Evolutionary conservation across 108 stramenopile species (phyloP).

Genomic region (Schizochytrium sp.): DNA sequence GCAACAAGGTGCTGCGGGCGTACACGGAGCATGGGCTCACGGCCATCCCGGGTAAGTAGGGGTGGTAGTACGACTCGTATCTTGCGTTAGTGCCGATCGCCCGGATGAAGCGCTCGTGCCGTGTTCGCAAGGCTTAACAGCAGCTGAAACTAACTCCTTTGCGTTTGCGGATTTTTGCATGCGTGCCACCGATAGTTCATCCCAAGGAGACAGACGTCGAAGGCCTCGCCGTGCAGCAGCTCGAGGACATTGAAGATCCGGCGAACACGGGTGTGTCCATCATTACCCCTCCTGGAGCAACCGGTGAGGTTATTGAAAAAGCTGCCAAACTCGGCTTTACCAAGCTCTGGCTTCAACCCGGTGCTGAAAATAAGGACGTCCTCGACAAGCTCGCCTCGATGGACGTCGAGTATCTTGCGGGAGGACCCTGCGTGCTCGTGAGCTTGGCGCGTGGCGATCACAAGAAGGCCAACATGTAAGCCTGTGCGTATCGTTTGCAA

Average conservation of each 20-base stretch:
- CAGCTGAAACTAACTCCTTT: no score
- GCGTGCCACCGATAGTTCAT: background rate
- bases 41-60: slow-evolving; percentile 4
- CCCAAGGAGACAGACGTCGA: background rate
- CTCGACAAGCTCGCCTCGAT: background rate
- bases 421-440: background rate
- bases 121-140: no score
- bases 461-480: background rate
- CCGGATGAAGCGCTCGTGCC: no score
- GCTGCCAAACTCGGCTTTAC: background rate
- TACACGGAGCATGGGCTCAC: background rate
- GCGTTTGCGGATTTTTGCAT: no score
- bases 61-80: background rate
- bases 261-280: background rate
- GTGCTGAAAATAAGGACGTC: background rate
- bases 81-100: no score
- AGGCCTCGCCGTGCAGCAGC: slow-evolving; percentile 10
- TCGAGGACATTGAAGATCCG: background rate
- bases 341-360: slow-evolving; percentile 3
- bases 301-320: background rate
- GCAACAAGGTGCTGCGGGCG: background rate
- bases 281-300: background rate
- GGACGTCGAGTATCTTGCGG: background rate
- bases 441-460: background rate
- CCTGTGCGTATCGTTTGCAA: no score